Base-by-base conservation (phyloP, 805 yeast genomes). In the Wickerhamiella azymoides region DNA sequence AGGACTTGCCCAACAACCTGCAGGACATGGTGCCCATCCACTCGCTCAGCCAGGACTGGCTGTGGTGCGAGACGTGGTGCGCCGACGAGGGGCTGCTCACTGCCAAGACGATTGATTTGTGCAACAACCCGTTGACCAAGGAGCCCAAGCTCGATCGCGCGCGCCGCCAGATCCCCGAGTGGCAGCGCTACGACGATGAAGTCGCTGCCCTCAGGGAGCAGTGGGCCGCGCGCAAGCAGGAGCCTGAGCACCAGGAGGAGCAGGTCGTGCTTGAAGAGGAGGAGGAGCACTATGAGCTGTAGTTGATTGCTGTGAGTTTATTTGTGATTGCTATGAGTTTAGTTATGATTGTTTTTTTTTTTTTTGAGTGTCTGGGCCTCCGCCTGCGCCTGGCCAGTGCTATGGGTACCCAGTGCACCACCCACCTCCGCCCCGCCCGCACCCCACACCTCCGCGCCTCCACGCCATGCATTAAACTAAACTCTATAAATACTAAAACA, bases 41-140 rank as follows among this genome's bases (percentile, higher is more conserved):
- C 55, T 79, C 92, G 8, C 65, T 84, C 38, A 83, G 85, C 2
- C 79, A 79, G 53, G 88, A 83, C 39, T 84, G 94, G 93, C 65
- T 84, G 33, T 85, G 94, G 94, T 85, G 94, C 63, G 94, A 84
- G 57, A 84, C 94, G 0, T 84, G 94, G 94, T 83, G 94, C 60
- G 69, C 77, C 26, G 83, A 78, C 51, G 80, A 71, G 42, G 65
- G 74, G 28, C 62, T 80, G 48, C 59, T 59, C 45, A 63, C 65
- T 0, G 94, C 94, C 2, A 81, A 77, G 58, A 80, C 88, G 10
- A 81, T 84, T 50, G 94, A 84, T 56, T 64, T 84, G 50, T 84
- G 94, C 63, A 81, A 81, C 59, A 84, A 85, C 55, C 94, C 94
- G 2, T 59, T 80, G 47, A 80, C 92, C 0, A 79, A 79, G 53